A percentile compares a stretch with the other conserved stretches of the same genome.
Evolutionary conservation across 805 yeast species (phyloP).

Genomic region (Cyberlindnera sargentensis): DNA sequence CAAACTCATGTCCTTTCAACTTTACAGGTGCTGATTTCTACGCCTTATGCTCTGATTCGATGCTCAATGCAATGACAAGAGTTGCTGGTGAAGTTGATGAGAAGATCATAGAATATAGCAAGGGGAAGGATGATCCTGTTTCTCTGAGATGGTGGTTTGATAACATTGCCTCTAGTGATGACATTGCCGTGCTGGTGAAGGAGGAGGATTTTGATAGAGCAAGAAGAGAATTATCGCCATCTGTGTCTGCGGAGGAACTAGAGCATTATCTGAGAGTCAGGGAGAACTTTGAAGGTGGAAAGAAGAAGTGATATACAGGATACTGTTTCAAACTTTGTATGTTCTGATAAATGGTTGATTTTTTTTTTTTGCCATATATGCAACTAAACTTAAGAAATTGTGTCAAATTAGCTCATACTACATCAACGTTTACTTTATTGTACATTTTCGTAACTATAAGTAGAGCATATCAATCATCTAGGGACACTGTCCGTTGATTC

Average conservation of each 20-base stretch:
- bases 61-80: conserved; percentile 94
- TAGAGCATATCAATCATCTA: not conserved
- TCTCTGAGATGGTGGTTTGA: conserved; percentile 90
- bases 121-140: conserved; percentile 35
- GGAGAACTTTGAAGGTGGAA: conserved; percentile 70
- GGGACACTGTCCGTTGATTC: no score
- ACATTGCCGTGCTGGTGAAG: conserved; percentile 60
- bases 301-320: not conserved
- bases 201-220: conserved; percentile 77
- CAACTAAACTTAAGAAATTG: no score
- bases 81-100: conserved; percentile 70
- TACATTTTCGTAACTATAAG: not conserved
- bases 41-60: conserved; percentile 91
- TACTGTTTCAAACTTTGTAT: not conserved
- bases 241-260: conserved; percentile 84
- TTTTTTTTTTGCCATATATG: no score
- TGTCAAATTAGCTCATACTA: no score
- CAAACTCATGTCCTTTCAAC: conserved; percentile 74
- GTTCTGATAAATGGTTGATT: not conserved
- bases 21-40: conserved; percentile 98
- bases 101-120: conserved; percentile 50
- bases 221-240: conserved; percentile 61
- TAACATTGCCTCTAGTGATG: conserved; percentile 59
- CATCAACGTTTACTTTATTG: no score
- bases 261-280: conserved; percentile 76